A percentile compares a stretch with the other conserved stretches of the same genome.
These are phyloP conservation scores for Earliella scabrosa DNA, from an alignment of 1,284 basidiomycete genomes.

Conservation along the genomic window DNA sequence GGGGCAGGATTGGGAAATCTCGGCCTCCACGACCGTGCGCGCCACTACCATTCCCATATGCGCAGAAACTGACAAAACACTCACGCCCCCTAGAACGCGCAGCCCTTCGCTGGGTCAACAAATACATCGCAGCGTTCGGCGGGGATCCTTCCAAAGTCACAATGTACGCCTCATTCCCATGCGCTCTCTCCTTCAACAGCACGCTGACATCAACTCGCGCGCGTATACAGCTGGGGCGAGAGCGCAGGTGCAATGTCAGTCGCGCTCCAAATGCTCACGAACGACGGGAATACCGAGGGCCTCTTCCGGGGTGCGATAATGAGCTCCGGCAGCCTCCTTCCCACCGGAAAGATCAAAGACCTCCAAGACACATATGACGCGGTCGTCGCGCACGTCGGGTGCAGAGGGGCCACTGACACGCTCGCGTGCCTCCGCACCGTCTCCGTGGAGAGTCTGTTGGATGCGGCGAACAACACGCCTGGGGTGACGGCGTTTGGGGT, in stretches of 20 bases:
- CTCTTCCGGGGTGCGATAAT: slow-evolving; percentile 41
- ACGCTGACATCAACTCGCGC: no score
- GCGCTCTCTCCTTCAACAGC: no score
- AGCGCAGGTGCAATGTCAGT: slow-evolving; percentile 11
- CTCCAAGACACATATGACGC: slow-evolving; percentile 39
- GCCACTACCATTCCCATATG: background rate
- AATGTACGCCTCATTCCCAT: background rate
- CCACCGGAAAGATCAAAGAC: slow-evolving; percentile 32
- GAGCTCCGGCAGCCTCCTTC: slow-evolving; percentile 40
- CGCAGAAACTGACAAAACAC: background rate
- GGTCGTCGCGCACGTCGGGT: slow-evolving; percentile 37
- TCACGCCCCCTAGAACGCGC: slow-evolving; percentile 14
- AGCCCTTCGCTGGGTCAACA: slow-evolving; percentile 43
- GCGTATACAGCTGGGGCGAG: slow-evolving; percentile 10
- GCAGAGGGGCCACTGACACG: slow-evolving; percentile 15
- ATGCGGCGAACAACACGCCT: background rate
- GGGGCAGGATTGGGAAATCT: slow-evolving; percentile 56
- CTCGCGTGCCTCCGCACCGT: background rate
- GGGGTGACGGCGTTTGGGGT: background rate
- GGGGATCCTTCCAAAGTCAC: slow-evolving; percentile 17
- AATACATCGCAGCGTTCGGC: slow-evolving; percentile 57
- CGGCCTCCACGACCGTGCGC: slow-evolving; percentile 58
- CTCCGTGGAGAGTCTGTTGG: background rate
- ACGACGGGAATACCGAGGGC: slow-evolving; percentile 8
- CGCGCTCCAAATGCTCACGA: slow-evolving; percentile 5